Evolutionary conservation across 2,329 filamentous ascomycete genomes (phyloP), one percentile per base, ranked within the genome.

Genomic region (Dactylellina sp.): DNA sequence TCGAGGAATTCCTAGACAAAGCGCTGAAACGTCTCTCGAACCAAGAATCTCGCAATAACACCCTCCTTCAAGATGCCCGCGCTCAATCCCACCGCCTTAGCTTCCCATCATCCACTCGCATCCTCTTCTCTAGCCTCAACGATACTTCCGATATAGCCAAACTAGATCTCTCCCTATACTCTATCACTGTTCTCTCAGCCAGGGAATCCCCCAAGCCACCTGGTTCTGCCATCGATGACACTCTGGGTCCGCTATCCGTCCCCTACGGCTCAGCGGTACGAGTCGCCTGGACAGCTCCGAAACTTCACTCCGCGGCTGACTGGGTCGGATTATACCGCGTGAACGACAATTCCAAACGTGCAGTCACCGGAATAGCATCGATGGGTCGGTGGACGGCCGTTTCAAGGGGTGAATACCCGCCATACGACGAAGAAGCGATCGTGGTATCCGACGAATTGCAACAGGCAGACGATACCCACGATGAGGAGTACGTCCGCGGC

Each of bases 251-350:
- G 1, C 84, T 93, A 76, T 87, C 89, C 0, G 90, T 97, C 61
- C 89, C 96, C 80, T 99, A 97, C 77, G 95, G 95, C 37, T 87
- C 93, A 0, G 93, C 95, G 0, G 91, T 99, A 80, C 90, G 87
- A 77, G 91, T 98, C 75, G 91, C 88, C 78, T 99, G 95, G 95
- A 91, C 88, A 25, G 95, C 94, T 0, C 94, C 95, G 0, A 85
- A 88, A 39, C 91, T 93, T 76, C 95, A 98, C 82, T 89, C 89
- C 82, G 93, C 91, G 80, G 91, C 90, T 78, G 95, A 99, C 81
- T 99, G 95, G 95, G 89, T 99, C 60, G 94, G 94, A 2, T 85
- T 99, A 4, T 99, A 98, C 83, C 93, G 93, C 87, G 92, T 99
- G 1, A 93, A 92, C 1, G 94, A 98, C 81, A 99, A 97, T 79